phyloP scores from a whole-genome alignment of 2,329 filamentous ascomycete species.

The Amauroascus niger region DNA sequence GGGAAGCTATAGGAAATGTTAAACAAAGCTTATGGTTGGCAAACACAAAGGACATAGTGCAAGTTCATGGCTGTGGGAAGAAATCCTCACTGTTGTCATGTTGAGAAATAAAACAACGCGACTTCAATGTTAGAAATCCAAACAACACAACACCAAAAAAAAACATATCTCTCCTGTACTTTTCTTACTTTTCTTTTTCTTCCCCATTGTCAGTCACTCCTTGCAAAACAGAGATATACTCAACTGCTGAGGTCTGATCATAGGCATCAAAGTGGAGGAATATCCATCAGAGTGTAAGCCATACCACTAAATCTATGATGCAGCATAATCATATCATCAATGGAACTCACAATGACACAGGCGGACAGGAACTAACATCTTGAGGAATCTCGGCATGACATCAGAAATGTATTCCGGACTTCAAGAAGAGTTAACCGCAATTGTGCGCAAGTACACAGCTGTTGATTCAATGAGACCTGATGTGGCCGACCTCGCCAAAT shows the following conservation, averaged over 20 bases:
- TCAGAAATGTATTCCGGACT: not conserved
- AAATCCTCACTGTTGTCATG: not conserved
- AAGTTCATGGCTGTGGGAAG: not conserved
- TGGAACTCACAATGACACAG: no score
- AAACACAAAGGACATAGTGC: not conserved
- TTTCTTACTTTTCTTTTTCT: no score
- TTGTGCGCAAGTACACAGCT: slow-evolving; percentile 25
- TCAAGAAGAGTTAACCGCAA: slow-evolving; percentile 5
- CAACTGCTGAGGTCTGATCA: not conserved
- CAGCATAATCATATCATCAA: not conserved
- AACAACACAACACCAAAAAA: not conserved
- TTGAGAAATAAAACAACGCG: not conserved
- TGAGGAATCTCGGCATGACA: not conserved
- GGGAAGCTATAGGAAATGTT: not conserved
- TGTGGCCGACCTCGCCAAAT: slow-evolving; percentile 26
- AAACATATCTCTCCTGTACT: no score
- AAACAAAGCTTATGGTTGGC: not conserved
- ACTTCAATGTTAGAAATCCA: not conserved
- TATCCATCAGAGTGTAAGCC: not conserved
- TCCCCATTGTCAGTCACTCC: not conserved
- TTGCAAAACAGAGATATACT: not conserved
- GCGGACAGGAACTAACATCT: no score
- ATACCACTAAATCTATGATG: not conserved
- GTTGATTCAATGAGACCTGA: slow-evolving; percentile 23
- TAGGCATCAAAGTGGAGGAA: not conserved